phyloP scores from a whole-genome alignment of 257 asterid genomes.

The Solanum appendiculatum region DNA sequence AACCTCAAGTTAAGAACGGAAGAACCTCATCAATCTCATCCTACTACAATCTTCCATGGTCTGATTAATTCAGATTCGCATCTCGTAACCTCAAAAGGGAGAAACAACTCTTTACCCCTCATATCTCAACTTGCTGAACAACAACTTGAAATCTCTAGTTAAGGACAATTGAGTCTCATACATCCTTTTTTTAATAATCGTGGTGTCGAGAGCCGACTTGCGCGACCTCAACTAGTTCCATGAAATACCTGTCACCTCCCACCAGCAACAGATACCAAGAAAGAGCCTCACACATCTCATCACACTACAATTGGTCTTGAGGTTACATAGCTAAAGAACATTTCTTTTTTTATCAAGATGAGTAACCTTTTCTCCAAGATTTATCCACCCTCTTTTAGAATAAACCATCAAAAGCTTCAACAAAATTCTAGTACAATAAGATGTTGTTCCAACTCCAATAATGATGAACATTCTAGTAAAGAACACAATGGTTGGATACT shows the following conservation, averaged over 20 bases:
- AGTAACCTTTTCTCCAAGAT: constrained; percentile 13
- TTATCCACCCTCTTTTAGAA: constrained; percentile 5
- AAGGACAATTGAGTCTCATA: background rate
- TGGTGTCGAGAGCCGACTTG: background rate
- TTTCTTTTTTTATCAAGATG: constrained; percentile 1
- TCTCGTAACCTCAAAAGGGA: background rate
- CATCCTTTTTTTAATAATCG: background rate
- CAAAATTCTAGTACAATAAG: background rate
- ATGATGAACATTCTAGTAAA: background rate
- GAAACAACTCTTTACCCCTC: background rate
- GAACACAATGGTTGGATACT: constrained; percentile 8
- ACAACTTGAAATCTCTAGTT: background rate
- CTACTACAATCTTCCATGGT: background rate
- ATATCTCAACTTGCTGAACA: background rate
- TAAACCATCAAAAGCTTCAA: background rate
- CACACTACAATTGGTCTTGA: background rate
- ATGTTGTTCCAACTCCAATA: constrained; percentile 12
- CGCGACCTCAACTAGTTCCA: background rate
- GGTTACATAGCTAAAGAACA: background rate
- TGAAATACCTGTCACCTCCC: background rate
- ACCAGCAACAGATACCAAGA: background rate
- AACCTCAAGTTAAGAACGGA: background rate
- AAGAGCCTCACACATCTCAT: background rate
- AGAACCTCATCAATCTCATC: background rate
- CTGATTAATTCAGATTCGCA: background rate